phyloP scores from a whole-genome alignment of 2,329 filamentous ascomycete genomes.

The Lachnellula hyalina region DNA sequence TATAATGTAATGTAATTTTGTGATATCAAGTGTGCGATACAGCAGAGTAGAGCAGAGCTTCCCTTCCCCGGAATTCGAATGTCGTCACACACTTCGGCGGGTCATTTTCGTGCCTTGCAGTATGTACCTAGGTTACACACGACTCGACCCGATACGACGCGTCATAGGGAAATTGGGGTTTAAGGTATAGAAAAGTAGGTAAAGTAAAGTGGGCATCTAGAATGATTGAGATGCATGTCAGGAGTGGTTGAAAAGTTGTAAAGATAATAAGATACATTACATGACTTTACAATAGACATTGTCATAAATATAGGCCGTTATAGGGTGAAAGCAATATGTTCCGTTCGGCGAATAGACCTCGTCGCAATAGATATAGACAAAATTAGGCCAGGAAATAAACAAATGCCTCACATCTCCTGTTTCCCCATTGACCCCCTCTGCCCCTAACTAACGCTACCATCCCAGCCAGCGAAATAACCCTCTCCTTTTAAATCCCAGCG shows the following conservation, averaged over 20 bases:
- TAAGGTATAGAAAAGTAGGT: no score
- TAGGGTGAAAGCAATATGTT: slow-evolving; percentile 1
- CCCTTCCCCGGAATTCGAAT: not conserved
- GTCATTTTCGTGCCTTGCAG: not conserved
- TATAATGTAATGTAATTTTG: no score
- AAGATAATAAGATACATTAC: not conserved
- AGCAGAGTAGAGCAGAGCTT: no score
- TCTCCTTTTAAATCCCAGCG: not conserved
- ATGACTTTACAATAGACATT: not conserved
- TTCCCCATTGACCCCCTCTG: not conserved
- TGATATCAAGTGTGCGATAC: no score
- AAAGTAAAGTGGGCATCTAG: no score
- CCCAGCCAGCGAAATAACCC: not conserved
- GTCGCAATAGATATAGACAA: not conserved
- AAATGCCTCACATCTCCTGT: not conserved
- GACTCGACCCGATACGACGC: not conserved
- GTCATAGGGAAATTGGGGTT: not conserved
- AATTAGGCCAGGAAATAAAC: not conserved
- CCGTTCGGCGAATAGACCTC: not conserved
- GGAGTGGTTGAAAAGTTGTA: not conserved
- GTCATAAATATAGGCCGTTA: not conserved
- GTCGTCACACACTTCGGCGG: not conserved
- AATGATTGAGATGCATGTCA: no score
- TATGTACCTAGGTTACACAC: not conserved
- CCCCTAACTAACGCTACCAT: not conserved